These are phyloP conservation scores for Xylona heveae DNA, from an alignment of 495 filamentous ascomycete genomes.

Conservation along the genomic window DNA sequence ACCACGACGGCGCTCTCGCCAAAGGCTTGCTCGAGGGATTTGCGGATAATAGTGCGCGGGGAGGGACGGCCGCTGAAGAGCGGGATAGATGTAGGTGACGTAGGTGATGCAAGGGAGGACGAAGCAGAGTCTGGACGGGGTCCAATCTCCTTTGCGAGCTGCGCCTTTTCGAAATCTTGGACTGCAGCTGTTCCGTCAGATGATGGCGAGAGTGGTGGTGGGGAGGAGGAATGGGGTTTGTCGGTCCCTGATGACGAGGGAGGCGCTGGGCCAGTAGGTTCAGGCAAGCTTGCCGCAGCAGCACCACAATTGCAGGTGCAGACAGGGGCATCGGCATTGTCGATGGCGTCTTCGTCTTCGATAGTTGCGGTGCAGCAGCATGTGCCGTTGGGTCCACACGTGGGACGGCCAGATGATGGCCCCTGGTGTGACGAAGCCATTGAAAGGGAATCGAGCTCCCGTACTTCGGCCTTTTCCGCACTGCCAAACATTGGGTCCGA, in stretches of 20 bases:
- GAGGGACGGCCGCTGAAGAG: conserved; percentile 18
- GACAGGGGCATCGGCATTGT: conserved; percentile 11
- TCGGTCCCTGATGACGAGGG: no score
- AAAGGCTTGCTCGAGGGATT: conserved; percentile 43
- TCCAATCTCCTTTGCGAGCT: no score
- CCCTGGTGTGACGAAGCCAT: no score
- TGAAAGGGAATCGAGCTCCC: no score
- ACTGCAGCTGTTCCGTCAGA: not conserved
- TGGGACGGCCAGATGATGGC: no score
- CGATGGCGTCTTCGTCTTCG: conserved; percentile 24
- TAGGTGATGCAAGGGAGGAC: not conserved
- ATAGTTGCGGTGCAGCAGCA: conserved; percentile 32
- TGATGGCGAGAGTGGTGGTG: conserved; percentile 1
- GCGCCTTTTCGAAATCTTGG: not conserved
- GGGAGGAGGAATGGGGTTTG: not conserved
- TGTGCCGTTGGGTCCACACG: no score
- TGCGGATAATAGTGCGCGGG: conserved; percentile 24
- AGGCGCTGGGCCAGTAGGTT: no score
- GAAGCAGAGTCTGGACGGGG: not conserved
- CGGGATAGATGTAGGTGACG: not conserved
- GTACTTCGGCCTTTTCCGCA: no score
- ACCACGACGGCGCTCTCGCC: conserved; percentile 73
- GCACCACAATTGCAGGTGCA: conserved; percentile 15
- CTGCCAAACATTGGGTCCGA: no score
- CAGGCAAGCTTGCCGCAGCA: conserved; percentile 1